Base-by-base conservation (phyloP, 1,139 yeast species). In the Pichia inconspicua region DNA sequence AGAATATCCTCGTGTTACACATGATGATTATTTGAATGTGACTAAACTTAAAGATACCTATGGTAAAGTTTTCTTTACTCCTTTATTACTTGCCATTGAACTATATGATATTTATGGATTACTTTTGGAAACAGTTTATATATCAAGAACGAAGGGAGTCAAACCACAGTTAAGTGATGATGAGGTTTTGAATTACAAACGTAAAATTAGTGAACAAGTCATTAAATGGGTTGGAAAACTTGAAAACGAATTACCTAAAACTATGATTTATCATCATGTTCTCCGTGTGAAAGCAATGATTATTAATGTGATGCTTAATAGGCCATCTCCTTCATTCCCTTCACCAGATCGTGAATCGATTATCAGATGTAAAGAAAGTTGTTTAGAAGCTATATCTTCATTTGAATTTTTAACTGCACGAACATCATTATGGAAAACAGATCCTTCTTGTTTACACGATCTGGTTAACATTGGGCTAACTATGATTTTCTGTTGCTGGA, bases 291-390 rank as follows among this genome's bases (percentile, higher is more conserved):
- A 57, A 40, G 52, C 48, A n/a, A 52, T 54, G 40, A 54, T 57
- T 9, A 43, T 40, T 11, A 48, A 55, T n/a, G 52, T 56, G 12
- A 49, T 57, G n/a, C 42, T 55, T 22, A 52, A 54, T 37, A 45
- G 60, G n/a, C 60, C 60, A 4, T 55, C 59, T 19, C 60, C 60
- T 3, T 57, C 60, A 7, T 57, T 53, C 37, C 55, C 55, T 1
- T 40, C 42, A n/a, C 60, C 60, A 7, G 54, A 50, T 35, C 19
- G 42, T 3, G 50, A 48, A 9, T 46, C 54, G 1, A 42, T 53
- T 27, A 22, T 46, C 30, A 34, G 47, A 10, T 57, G 60, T 49
- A 54, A 49, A 40, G n/a, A 41, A 1, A 48, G 54, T 30, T 57
- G 60, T 46, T 42, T 44, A 8, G 42, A 47, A 22, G 49, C 57